Base-by-base conservation (phyloP, 352 stramenopile genomes). In the Globisporangium nodosum region DNA sequence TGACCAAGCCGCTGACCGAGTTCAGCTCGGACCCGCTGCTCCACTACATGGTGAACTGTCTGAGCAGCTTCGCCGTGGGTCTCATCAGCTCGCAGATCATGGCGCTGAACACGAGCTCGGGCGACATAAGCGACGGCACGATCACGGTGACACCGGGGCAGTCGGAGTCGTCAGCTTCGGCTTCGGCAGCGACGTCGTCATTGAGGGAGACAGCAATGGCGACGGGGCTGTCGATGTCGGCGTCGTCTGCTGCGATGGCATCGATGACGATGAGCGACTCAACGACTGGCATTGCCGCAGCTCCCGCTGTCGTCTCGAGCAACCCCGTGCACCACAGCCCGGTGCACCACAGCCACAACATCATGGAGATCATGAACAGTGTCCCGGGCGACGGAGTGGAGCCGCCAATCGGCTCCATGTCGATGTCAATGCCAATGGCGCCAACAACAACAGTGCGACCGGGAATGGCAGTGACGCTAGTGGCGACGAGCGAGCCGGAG, bases 1-100 rank as follows among this genome's bases (percentile, higher is more conserved):
- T 90, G 66, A 90, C 77, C 20, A 86, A 85, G 57, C 80, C 77
- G 9, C 66, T 87, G 64, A 78, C 71, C 16, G 73, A 83, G 49
- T 78, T 82, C 56, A 83, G 65, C 50, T 73, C 61, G 3, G 80
- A 84, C 20, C 74, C 73, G 12, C 52, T 88, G 49, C 56, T 90
- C 21, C 76, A 87, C 60, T 82, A 87, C 56, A 68, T 90, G 51
- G 65, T 87, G 4, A 90, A 90, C 52, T 88, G 80, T 48, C 67
- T 90, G 55, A 87, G 77, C 55, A 79, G 75, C 55, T 90, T 88
- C 56, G 77, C 66, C 3, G 80, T 87, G 30, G 65, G 64, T 0
- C 70, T 87, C 31, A 70, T 90, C 4, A 84, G 69, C 49, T 84
- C 77, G 9, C 79, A 90, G 56, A 64, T 88, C 39, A 78, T 74